These are phyloP conservation scores for Entelexis paramagnoliae DNA, from an alignment of 1,139 yeast genomes.

Conservation along the genomic window DNA sequence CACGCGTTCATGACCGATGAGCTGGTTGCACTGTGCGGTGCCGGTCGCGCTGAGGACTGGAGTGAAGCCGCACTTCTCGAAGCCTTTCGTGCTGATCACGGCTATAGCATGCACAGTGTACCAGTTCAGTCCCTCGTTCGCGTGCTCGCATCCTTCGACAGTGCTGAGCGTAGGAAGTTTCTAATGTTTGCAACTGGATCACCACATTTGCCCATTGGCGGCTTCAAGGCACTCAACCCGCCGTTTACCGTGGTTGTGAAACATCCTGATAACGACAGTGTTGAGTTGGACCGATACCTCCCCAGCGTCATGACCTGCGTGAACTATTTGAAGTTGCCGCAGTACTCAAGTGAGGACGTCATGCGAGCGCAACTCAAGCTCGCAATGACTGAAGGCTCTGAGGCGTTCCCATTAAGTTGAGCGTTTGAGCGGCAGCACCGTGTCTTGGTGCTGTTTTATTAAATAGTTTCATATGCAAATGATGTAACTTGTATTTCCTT, in stretches of 20 bases:
- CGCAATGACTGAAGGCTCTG: slow-evolving; percentile 83
- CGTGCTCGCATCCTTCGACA: slow-evolving; percentile 47
- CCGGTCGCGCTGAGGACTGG: slow-evolving; percentile 70
- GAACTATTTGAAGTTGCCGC: slow-evolving; percentile 81
- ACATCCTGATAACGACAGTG: slow-evolving; percentile 30
- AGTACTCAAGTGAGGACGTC: slow-evolving; percentile 54
- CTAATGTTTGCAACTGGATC: slow-evolving; percentile 88
- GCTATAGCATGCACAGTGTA: slow-evolving; percentile 63
- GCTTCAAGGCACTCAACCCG: slow-evolving; percentile 75
- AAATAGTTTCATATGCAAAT: too few species aligned
- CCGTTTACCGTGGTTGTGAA: slow-evolving; percentile 81
- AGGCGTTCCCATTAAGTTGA: slow-evolving; percentile 70
- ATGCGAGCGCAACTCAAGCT: slow-evolving; percentile 49
- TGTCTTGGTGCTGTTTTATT: too few species aligned
- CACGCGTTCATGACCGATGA: slow-evolving; percentile 65
- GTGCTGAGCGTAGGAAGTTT: slow-evolving; percentile 55
- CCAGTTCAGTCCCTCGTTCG: slow-evolving; percentile 51
- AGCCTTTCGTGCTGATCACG: slow-evolving; percentile 79
- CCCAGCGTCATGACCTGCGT: slow-evolving; percentile 99
- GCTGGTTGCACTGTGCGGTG: slow-evolving; percentile 53
- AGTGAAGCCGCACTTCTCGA: slow-evolving; percentile 45
- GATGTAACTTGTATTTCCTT: too few species aligned
- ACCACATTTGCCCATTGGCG: slow-evolving; percentile 88
- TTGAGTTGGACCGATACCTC: slow-evolving; percentile 68
- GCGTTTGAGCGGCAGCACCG: background rate